Base-by-base conservation (phyloP, 176 grass and related monocot genomes). In the Oryza nivara region DNA sequence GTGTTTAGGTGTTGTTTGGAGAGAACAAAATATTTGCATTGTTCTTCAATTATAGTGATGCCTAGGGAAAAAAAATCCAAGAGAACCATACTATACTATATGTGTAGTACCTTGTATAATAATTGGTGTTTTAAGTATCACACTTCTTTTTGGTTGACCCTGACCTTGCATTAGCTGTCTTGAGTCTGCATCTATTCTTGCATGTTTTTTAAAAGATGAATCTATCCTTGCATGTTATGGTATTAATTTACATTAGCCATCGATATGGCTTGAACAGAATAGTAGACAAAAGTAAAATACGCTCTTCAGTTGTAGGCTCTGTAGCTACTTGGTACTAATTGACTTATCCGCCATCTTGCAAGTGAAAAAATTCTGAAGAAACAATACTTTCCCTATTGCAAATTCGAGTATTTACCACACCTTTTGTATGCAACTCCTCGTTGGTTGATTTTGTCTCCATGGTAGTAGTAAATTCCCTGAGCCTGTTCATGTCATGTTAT, bases 21-120 rank as follows among this genome's bases (percentile, higher is more conserved):
- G 44, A 84, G 8, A 70, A 6, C 8, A 69, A 68, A 65, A 65
- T 67, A 17, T 54, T 72, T 82, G 65, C 72, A 74, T 83, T 86
- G 61, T n/a, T 84, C 68, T 22, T 83, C 68, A 86, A 83, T 61
- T 86, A 30, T 63, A 65, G 11, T 58, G 38, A 48, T 83, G 46
- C 82, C 17, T 28, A 56, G 9, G 9, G 7, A 40, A 30, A 26
- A 51, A 67, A 81, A 72, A 8, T 1, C 11, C 41, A 28, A 32
- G 34, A 83, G 48, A 79, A 9, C 58, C 58, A 23, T 23, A 23
- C n/a, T 23, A n/a, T 36, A 36, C 35, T 36, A 36, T 5, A 36
- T 65, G 36, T 40, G 68, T 75, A 80, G 83, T 83, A 86, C 70
- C 35, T 79, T 60, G 30, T 28, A 22, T 83, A 17, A 45, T 73